Evolutionary conservation across 208 protist species (phyloP).

Genomic region (Trypanosoma platydactyli): DNA sequence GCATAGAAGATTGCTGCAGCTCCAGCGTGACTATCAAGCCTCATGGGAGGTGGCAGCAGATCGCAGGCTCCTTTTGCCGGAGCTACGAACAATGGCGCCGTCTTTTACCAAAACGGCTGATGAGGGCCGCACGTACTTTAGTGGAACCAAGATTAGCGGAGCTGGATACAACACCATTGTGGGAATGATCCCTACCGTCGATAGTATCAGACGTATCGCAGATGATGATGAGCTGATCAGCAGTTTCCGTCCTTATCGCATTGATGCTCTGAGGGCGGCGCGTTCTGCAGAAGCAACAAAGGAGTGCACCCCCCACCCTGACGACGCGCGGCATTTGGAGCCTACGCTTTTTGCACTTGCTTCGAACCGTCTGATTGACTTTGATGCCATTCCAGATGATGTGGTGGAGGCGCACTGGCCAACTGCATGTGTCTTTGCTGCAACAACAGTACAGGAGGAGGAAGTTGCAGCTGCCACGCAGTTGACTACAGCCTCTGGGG

Average conservation of each 20-base stretch:
- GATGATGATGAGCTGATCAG: constrained; percentile 82
- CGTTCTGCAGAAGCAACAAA: constrained; percentile 41
- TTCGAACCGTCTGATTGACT: constrained; percentile 51
- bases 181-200: constrained; percentile 55
- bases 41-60: constrained; percentile 31
- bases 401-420: constrained; percentile 28
- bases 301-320: constrained; percentile 62
- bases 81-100: constrained; percentile 66
- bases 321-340: constrained; percentile 59
- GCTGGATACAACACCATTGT: constrained; percentile 72
- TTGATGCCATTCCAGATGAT: constrained; percentile 42
- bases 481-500: neutral
- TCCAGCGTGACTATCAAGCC: constrained; percentile 51
- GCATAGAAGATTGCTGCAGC: constrained; percentile 40
- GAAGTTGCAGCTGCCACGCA: neutral
- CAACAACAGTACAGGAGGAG: constrained; percentile 1
- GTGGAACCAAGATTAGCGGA: constrained; percentile 56
- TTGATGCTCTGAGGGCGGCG: constrained; percentile 57
- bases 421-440: constrained; percentile 22
- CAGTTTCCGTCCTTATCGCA: constrained; percentile 79
- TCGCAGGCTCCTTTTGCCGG: constrained; percentile 41
- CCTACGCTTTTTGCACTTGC: constrained; percentile 37
- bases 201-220: constrained; percentile 57
- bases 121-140: constrained; percentile 55
- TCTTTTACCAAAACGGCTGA: constrained; percentile 73